Percentiles rank a stretch among this genome's conserved stretches.
These are phyloP conservation scores for Aspergillus haitiensis DNA, from an alignment of 495 filamentous ascomycete species.

Conservation along the genomic window DNA sequence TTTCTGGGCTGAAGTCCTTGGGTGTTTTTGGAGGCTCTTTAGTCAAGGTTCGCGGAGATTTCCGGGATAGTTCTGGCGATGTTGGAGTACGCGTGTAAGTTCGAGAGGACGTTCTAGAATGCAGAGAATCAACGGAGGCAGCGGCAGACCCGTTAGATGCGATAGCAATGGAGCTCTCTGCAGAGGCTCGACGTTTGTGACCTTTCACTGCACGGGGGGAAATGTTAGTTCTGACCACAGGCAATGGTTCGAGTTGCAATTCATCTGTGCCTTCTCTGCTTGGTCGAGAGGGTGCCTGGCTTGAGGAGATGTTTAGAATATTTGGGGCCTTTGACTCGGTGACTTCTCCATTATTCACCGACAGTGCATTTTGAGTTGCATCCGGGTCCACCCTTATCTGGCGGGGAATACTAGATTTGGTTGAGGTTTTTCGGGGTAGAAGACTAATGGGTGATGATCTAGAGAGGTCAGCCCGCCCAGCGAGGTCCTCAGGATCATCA, in stretches of 20 bases:
- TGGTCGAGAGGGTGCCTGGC: slow-evolving; percentile 57
- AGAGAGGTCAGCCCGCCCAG: slow-evolving; percentile 15
- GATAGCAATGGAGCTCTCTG: slow-evolving; percentile 29
- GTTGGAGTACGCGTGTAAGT: slow-evolving; percentile 44
- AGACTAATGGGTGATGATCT: slow-evolving; percentile 52
- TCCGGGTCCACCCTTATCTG: slow-evolving; percentile 21
- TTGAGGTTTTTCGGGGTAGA: slow-evolving; percentile 63
- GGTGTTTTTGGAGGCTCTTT: slow-evolving; percentile 25
- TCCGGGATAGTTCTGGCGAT: slow-evolving; percentile 36
- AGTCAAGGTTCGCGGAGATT: slow-evolving; percentile 30
- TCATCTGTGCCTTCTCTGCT: slow-evolving; percentile 79
- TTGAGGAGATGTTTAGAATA: neutral
- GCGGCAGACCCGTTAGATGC: slow-evolving; percentile 30
- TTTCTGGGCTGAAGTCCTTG: slow-evolving; percentile 28
- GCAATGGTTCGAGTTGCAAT: slow-evolving; percentile 60
- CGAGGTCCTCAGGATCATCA: slow-evolving; percentile 16
- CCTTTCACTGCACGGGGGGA: slow-evolving; percentile 41
- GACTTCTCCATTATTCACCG: neutral
- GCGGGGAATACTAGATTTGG: slow-evolving; percentile 43
- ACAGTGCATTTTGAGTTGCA: neutral
- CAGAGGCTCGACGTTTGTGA: slow-evolving; percentile 46
- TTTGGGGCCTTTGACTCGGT: neutral
- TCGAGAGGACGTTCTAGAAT: slow-evolving; percentile 36
- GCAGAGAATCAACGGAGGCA: slow-evolving; percentile 42
- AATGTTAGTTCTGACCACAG: slow-evolving; percentile 79